These are phyloP conservation scores for Solanum arcanum DNA, from an alignment of 257 asterid genomes.

Conservation along the genomic window DNA sequence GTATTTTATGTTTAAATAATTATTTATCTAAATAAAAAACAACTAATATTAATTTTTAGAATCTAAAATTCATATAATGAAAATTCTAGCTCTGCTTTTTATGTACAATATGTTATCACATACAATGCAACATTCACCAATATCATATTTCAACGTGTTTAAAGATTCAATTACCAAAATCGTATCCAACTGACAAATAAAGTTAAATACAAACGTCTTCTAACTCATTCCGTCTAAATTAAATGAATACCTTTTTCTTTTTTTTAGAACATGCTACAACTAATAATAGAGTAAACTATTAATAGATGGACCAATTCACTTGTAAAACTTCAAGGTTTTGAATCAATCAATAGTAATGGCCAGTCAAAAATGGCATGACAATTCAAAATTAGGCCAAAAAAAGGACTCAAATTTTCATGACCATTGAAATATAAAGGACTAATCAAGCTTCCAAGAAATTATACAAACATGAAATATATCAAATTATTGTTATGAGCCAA, in stretches of 20 bases:
- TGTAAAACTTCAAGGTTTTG: neutral
- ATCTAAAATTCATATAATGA: neutral
- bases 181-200: too few relatives aligned
- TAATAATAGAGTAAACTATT: neutral
- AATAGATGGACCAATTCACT: neutral
- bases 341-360: neutral
- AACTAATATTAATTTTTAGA: neutral
- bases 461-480: neutral
- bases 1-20: neutral
- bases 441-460: neutral
- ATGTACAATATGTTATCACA: neutral
- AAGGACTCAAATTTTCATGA: neutral
- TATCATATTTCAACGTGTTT: too few relatives aligned
- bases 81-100: neutral
- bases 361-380: constrained; percentile 1
- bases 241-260: neutral
- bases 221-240: neutral
- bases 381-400: neutral
- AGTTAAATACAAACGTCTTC: neutral
- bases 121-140: neutral
- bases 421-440: neutral
- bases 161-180: neutral
- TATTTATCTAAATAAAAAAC: neutral
- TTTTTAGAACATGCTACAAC: neutral
- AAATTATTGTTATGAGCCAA: neutral